Conservation (phyloP, 345 rosid genomes). For the Syzygium aqueum region DNA sequence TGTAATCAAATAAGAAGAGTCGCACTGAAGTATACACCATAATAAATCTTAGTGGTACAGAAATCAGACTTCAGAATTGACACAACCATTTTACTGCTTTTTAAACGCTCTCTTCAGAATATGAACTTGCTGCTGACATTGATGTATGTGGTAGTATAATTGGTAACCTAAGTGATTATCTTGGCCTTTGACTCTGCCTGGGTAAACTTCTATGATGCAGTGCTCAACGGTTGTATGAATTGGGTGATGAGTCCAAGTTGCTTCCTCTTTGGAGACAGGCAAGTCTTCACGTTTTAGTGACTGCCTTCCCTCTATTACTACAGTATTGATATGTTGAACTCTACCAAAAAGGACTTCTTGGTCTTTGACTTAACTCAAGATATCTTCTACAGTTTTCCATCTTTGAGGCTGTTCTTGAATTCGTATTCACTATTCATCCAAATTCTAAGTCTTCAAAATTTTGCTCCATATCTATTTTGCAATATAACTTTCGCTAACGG, state of each 20-base stretch:
- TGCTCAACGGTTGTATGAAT: conserved; percentile 70
- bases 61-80: neutral
- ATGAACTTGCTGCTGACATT: neutral
- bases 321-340: neutral
- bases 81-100: neutral
- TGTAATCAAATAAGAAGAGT: neutral
- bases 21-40: neutral
- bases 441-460: neutral
- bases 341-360: neutral
- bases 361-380: neutral
- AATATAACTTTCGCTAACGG: neutral
- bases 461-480: neutral
- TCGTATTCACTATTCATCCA: neutral
- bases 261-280: conserved; percentile 99
- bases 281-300: conserved; percentile 4
- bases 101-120: neutral
- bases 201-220: conserved; percentile 25
- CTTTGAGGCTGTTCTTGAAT: neutral
- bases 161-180: neutral
- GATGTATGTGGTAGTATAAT: neutral
- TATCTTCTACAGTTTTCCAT: neutral
- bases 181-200: neutral
- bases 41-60: neutral
- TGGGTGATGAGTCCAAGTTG: conserved; percentile 89
- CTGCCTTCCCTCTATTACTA: neutral